Percentiles rank a stretch among this genome's conserved stretches.
These are phyloP conservation scores for Exophiala phaeomuriformis DNA, from an alignment of 2,329 filamentous ascomycete genomes.

Conservation along the genomic window DNA sequence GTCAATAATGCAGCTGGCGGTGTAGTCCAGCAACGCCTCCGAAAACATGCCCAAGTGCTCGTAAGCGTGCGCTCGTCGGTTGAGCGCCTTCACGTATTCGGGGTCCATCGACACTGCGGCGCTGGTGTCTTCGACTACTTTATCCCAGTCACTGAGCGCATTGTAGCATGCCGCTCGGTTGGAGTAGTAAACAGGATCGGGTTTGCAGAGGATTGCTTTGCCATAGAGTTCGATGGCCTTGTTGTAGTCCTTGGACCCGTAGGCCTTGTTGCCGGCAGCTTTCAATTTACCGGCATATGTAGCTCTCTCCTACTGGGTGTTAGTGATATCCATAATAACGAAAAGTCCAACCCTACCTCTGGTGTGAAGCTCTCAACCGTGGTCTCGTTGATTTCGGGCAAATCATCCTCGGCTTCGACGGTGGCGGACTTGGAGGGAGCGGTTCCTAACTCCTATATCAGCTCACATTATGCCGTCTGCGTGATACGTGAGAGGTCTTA, in stretches of 20 bases:
- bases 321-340: constrained; percentile 1
- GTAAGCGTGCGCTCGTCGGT: constrained; percentile 92
- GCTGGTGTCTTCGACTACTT: constrained; percentile 94
- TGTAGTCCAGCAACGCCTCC: constrained; percentile 94
- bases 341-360: constrained; percentile 35
- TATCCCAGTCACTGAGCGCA: constrained; percentile 84
- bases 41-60: constrained; percentile 87
- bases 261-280: constrained; percentile 91
- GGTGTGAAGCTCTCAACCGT: constrained; percentile 41
- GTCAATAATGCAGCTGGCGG: constrained; percentile 97
- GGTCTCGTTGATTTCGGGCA: constrained; percentile 57
- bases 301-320: constrained; percentile 59
- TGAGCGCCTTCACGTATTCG: constrained; percentile 95
- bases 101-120: constrained; percentile 88
- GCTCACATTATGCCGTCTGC: background rate
- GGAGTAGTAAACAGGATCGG: constrained; percentile 96
- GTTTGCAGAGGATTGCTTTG: constrained; percentile 92
- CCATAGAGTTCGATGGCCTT: constrained; percentile 91
- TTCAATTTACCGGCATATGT: constrained; percentile 87
- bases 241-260: constrained; percentile 88
- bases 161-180: constrained; percentile 98
- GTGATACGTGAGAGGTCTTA: constrained; percentile 16
- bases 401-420: constrained; percentile 50
- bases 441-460: constrained; percentile 11
- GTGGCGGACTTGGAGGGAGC: constrained; percentile 22